Percentiles rank a stretch among this genome's conserved stretches.
Evolutionary conservation across 257 asterid genomes (phyloP).

Genomic region (Catharanthus roseus): DNA sequence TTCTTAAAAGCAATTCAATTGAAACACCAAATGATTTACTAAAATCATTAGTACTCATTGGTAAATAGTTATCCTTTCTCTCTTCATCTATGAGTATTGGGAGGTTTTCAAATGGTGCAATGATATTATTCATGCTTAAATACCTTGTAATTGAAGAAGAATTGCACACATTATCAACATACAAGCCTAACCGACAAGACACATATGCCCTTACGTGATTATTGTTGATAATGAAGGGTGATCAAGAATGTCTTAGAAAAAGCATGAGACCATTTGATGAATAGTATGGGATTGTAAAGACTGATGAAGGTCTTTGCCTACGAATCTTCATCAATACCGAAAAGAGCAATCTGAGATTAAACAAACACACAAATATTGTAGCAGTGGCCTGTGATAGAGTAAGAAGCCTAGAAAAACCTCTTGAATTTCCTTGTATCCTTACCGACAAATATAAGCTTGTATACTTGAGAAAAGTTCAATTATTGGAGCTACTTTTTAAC

Average conservation of each 20-base stretch:
- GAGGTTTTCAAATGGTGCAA: too few species aligned
- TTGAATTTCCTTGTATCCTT: slow-evolving; percentile 48
- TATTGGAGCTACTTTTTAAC: slow-evolving; percentile 41
- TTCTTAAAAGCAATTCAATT: too few species aligned
- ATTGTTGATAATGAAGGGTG: slow-evolving; percentile 34
- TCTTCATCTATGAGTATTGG: too few species aligned
- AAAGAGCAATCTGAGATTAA: slow-evolving; percentile 17
- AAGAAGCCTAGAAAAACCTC: slow-evolving; percentile 24
- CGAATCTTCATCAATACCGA: slow-evolving; percentile 32
- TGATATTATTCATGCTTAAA: too few species aligned
- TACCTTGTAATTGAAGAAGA: too few species aligned
- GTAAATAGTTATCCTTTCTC: too few species aligned
- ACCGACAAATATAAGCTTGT: slow-evolving; percentile 61
- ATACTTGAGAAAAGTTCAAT: slow-evolving; percentile 58
- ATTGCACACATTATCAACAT: too few species aligned
- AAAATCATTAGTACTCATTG: too few species aligned
- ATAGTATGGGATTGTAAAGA: slow-evolving; percentile 50
- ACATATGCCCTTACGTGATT: too few species aligned
- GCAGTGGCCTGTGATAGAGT: slow-evolving; percentile 29
- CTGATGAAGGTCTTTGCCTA: slow-evolving; percentile 36
- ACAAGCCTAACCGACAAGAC: too few species aligned
- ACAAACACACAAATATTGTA: slow-evolving; percentile 26
- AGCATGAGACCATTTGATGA: slow-evolving; percentile 50
- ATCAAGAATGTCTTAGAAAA: slow-evolving; percentile 39
- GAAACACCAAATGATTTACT: too few species aligned